A percentile compares a stretch with the other conserved stretches of the same genome.
Evolutionary conservation across 257 asterid species (phyloP).

Genomic region (Anisodus tanguticus): DNA sequence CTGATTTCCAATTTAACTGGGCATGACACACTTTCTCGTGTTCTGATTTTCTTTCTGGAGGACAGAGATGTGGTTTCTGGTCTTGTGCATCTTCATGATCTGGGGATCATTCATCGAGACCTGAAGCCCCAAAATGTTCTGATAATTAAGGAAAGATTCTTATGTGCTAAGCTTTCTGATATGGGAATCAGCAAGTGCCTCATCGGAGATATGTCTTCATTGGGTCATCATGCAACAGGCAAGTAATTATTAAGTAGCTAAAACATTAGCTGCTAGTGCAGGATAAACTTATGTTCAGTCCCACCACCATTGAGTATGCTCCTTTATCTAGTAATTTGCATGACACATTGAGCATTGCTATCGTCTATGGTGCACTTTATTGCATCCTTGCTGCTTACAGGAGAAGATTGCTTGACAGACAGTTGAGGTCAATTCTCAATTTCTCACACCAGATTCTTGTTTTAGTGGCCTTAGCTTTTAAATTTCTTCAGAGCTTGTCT

Average conservation of each 20-base stretch:
- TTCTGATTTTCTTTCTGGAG: conserved; percentile 30
- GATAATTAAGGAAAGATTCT: conserved; percentile 60
- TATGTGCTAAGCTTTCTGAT: conserved; percentile 89
- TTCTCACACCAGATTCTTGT: not conserved
- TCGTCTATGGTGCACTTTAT: not conserved
- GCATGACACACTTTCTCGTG: not conserved
- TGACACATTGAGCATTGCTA: not conserved
- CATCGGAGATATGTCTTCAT: conserved; percentile 76
- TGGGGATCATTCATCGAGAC: conserved; percentile 94
- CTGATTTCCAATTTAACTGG: conserved; percentile 22
- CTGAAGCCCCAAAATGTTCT: conserved; percentile 91
- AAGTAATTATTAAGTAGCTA: conserved; percentile 34
- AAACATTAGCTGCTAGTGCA: too few species aligned
- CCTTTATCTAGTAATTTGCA: not conserved
- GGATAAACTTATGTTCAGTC: not conserved
- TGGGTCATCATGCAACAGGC: conserved; percentile 88
- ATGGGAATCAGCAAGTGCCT: conserved; percentile 98
- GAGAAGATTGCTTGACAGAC: conserved; percentile 6
- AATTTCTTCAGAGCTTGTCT: not conserved
- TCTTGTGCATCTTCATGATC: conserved; percentile 82
- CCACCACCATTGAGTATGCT: conserved; percentile 20
- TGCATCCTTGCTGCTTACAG: conserved; percentile 8
- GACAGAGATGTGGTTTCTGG: conserved; percentile 90
- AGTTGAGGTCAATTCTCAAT: not conserved
- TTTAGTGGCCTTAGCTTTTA: not conserved